phyloP scores from a whole-genome alignment of 2,329 filamentous ascomycete species.

The Macrophomina tecta region DNA sequence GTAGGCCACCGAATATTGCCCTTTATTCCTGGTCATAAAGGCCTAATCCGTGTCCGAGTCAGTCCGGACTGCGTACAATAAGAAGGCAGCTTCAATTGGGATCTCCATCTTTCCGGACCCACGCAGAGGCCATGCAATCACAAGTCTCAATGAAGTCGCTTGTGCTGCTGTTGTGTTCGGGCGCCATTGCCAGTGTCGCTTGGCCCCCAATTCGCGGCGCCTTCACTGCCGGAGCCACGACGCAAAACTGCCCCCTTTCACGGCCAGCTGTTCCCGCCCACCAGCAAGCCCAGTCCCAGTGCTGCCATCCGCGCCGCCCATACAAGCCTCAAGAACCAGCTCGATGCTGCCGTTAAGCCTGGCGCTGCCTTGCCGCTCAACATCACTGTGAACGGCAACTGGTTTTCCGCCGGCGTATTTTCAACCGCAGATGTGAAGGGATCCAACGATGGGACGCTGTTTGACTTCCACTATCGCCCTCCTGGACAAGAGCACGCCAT shows the following conservation, averaged over 20 bases:
- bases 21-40: too few species aligned
- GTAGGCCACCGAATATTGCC: too few species aligned
- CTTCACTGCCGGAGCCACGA: background rate
- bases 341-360: background rate
- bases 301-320: constrained; percentile 25
- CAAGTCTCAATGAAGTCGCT: background rate
- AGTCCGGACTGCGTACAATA: too few species aligned
- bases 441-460: constrained; percentile 37
- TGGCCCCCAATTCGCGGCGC: background rate
- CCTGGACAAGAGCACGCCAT: constrained; percentile 29
- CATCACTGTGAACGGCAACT: constrained; percentile 33
- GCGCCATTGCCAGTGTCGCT: background rate
- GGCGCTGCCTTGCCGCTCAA: background rate
- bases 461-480: constrained; percentile 43
- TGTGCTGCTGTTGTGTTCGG: background rate
- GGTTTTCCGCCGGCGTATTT: constrained; percentile 50
- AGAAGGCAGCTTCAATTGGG: too few species aligned
- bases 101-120: too few species aligned
- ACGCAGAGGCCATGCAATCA: background rate
- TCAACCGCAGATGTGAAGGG: constrained; percentile 28
- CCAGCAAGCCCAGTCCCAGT: constrained; percentile 18
- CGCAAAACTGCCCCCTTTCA: constrained; percentile 26
- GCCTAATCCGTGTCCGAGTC: too few species aligned
- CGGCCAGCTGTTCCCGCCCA: constrained; percentile 28
- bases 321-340: constrained; percentile 13